phyloP scores from a whole-genome alignment of 2,329 filamentous ascomycete genomes.

The Hysterium pulicare region DNA sequence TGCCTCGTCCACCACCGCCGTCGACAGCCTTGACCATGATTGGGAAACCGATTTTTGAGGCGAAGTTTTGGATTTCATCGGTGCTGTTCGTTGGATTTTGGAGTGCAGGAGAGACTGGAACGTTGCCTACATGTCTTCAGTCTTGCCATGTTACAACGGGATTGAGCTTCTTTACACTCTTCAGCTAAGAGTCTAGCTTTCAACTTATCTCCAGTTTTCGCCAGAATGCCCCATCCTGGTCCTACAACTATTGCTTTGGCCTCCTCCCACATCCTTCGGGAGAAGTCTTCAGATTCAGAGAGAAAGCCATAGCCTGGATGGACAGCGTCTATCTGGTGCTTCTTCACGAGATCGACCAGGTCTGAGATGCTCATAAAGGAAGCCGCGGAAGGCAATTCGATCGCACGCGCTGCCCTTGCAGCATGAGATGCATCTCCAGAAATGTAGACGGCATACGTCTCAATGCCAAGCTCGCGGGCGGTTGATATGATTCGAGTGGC shows the following conservation, averaged over 20 bases:
- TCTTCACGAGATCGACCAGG: slow-evolving; percentile 47
- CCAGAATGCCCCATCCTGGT: slow-evolving; percentile 56
- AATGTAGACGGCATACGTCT: slow-evolving; percentile 57
- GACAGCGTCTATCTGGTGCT: slow-evolving; percentile 53
- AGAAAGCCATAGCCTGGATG: slow-evolving; percentile 64
- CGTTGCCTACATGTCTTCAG: slow-evolving; percentile 27
- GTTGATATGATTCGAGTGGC: slow-evolving; percentile 59
- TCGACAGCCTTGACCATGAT: slow-evolving; percentile 65
- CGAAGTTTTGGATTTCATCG: slow-evolving; percentile 54
- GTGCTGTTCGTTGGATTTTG: slow-evolving; percentile 42
- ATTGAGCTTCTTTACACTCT: slow-evolving; percentile 35
- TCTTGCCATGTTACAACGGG: slow-evolving; percentile 4
- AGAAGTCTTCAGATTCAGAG: slow-evolving; percentile 53
- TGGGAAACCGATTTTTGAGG: slow-evolving; percentile 51
- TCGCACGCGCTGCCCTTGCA: slow-evolving; percentile 48
- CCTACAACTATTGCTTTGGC: slow-evolving; percentile 50
- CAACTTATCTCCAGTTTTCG: slow-evolving; percentile 55
- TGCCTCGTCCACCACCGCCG: slow-evolving; percentile 60
- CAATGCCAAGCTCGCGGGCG: slow-evolving; percentile 56
- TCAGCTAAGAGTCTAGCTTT: slow-evolving; percentile 51
- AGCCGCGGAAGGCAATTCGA: slow-evolving; percentile 50
- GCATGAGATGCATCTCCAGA: slow-evolving; percentile 55
- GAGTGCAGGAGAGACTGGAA: slow-evolving; percentile 52
- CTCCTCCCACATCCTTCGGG: slow-evolving; percentile 49
- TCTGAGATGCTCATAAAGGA: slow-evolving; percentile 53